Conservation (phyloP, 202 grass and related monocot species). For the Schoenoplectus tabernaemontani region DNA sequence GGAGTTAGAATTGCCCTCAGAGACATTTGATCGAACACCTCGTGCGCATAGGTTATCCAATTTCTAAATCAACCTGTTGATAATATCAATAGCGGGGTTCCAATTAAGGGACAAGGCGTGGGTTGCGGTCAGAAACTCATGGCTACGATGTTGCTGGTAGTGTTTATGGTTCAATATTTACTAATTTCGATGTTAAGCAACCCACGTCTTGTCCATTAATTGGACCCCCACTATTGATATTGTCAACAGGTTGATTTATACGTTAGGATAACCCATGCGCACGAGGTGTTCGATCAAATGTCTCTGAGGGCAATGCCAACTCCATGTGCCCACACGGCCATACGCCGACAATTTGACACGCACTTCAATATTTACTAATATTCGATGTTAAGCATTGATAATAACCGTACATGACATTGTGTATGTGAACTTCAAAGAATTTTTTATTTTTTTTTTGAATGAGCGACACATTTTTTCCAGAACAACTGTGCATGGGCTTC, state of each 20-base stretch:
- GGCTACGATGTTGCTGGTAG: neutral
- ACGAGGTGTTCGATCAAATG: constrained; percentile 10
- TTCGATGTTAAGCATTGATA: neutral
- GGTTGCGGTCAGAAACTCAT: neutral
- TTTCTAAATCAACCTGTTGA: neutral
- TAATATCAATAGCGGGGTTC: neutral
- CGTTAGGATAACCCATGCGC: neutral
- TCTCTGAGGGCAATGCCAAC: neutral
- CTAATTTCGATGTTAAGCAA: too few relatives aligned
- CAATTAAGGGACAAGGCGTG: neutral
- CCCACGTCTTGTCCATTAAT: neutral
- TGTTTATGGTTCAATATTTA: neutral
- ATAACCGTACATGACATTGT: too few relatives aligned
- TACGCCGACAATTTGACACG: neutral
- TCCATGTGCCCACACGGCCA: neutral
- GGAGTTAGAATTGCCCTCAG: neutral
- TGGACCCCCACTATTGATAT: neutral
- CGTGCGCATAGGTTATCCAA: neutral
- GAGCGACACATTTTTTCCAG: too few relatives aligned
- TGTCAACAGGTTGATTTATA: neutral
- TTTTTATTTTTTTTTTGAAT: too few relatives aligned
- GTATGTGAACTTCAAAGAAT: too few relatives aligned
- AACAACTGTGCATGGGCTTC: too few relatives aligned
- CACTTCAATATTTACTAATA: too few relatives aligned
- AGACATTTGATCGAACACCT: constrained; percentile 4